Conservation (phyloP, 2,329 filamentous ascomycete species). For the Proliferodiscus dingleyae region DNA sequence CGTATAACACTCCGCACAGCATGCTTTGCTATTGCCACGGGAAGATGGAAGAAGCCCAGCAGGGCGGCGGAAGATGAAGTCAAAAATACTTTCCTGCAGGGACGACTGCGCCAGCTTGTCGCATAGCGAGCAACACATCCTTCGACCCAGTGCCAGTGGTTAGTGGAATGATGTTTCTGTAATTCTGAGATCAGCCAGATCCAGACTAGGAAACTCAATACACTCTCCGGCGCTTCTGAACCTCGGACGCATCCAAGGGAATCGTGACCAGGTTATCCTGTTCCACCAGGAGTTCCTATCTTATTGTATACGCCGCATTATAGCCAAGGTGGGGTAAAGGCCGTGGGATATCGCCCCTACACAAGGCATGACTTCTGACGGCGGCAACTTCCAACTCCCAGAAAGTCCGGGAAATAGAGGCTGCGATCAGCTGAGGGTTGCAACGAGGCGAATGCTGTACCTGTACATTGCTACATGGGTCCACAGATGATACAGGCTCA, state of each 20-base stretch:
- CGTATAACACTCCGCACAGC: constrained; percentile 3
- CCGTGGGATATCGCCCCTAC: background rate
- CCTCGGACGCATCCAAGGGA: background rate
- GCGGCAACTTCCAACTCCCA: background rate
- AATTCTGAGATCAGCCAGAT: constrained; percentile 5
- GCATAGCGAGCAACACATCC: constrained; percentile 9
- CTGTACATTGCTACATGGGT: background rate
- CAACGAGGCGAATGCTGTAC: background rate
- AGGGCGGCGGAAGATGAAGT: constrained; percentile 6
- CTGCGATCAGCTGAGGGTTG: constrained; percentile 3
- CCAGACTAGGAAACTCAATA: background rate
- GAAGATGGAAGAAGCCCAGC: background rate
- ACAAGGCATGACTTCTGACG: background rate
- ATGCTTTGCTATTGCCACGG: background rate
- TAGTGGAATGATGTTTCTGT: too few relatives aligned
- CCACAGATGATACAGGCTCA: background rate
- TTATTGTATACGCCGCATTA: background rate
- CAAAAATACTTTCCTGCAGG: background rate
- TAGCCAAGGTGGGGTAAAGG: background rate
- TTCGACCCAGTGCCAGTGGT: background rate
- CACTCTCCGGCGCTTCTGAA: background rate
- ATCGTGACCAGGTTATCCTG: constrained; percentile 1
- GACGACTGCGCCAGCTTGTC: constrained; percentile 11
- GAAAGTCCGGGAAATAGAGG: constrained; percentile 1
- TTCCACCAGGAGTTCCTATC: background rate